Evolutionary conservation across 2,329 filamentous ascomycete species (phyloP).

Genomic region (Aspergillus sp.): DNA sequence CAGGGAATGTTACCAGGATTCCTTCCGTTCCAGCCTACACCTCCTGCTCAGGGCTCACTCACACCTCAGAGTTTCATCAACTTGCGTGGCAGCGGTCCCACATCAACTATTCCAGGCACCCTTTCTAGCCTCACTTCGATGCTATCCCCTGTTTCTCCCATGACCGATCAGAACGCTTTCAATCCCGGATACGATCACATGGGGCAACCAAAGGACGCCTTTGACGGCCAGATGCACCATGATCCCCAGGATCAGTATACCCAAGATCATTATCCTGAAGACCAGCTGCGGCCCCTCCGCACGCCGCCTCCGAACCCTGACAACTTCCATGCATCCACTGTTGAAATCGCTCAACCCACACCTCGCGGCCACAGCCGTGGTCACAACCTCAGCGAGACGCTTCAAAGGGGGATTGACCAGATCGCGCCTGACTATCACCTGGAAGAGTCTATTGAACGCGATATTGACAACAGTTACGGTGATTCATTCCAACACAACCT

Average conservation of each 20-base stretch:
- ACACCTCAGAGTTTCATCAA: conserved; percentile 51
- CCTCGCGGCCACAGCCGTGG: conserved; percentile 60
- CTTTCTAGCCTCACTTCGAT: conserved; percentile 52
- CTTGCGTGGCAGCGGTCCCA: conserved; percentile 49
- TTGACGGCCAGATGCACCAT: conserved; percentile 31
- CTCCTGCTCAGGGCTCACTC: conserved; percentile 52
- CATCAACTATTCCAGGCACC: conserved; percentile 62
- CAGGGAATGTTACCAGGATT: conserved; percentile 68
- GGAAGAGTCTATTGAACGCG: conserved; percentile 76
- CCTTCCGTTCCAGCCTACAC: conserved; percentile 66
- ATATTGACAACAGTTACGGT: conserved; percentile 76
- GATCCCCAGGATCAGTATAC: conserved; percentile 33
- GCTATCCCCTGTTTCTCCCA: conserved; percentile 68
- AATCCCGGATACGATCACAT: conserved; percentile 32
- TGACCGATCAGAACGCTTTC: conserved; percentile 56
- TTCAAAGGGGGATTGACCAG: conserved; percentile 79
- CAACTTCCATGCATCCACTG: conserved; percentile 47
- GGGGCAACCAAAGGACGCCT: conserved; percentile 29
- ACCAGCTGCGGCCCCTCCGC: conserved; percentile 31
- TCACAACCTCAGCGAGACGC: conserved; percentile 75
- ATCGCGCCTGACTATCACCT: conserved; percentile 75
- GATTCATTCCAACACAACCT: conserved; percentile 33
- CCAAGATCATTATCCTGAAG: conserved; percentile 24
- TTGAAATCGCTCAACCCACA: conserved; percentile 64
- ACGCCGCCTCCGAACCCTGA: conserved; percentile 41